Percentiles rank a stretch among this genome's conserved stretches.
These are phyloP conservation scores for Aspergillus pseudoglaucus DNA, from an alignment of 2,329 filamentous ascomycete genomes.

Conservation along the genomic window DNA sequence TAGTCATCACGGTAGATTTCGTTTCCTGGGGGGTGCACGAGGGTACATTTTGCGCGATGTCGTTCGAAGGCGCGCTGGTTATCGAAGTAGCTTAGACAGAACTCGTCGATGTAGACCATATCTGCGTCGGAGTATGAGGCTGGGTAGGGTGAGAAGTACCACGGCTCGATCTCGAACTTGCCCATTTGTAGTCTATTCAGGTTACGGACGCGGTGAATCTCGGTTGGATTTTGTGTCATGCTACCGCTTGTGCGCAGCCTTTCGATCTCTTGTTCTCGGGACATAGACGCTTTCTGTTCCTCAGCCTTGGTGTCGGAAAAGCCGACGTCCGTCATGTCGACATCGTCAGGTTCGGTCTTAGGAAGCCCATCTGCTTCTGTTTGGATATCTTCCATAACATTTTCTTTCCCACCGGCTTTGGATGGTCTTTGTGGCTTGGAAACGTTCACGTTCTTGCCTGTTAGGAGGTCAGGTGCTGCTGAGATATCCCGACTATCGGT, in stretches of 20 bases:
- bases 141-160: slow-evolving; percentile 98
- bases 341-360: slow-evolving; percentile 33
- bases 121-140: slow-evolving; percentile 82
- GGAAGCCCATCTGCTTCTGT: slow-evolving; percentile 35
- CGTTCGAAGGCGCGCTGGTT: slow-evolving; percentile 74
- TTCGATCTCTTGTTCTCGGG: slow-evolving; percentile 86
- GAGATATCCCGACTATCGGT: slow-evolving; percentile 50
- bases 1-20: slow-evolving; percentile 92
- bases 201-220: slow-evolving; percentile 92
- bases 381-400: slow-evolving; percentile 43
- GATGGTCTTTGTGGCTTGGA: slow-evolving; percentile 44
- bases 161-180: slow-evolving; percentile 83
- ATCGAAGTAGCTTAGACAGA: slow-evolving; percentile 87
- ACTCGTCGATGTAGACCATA: slow-evolving; percentile 93
- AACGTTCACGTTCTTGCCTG: slow-evolving; percentile 44
- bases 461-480: slow-evolving; percentile 48
- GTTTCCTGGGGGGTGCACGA: slow-evolving; percentile 91
- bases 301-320: slow-evolving; percentile 24
- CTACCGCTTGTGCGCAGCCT: slow-evolving; percentile 89
- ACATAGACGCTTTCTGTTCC: slow-evolving; percentile 39
- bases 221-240: slow-evolving; percentile 98
- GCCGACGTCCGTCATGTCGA: slow-evolving; percentile 38
- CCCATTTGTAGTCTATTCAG: slow-evolving; percentile 93
- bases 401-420: slow-evolving; percentile 56
- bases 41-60: slow-evolving; percentile 81